Base-by-base conservation (phyloP, 73 alveolate species). In the Tetrahymena elliotti region DNA sequence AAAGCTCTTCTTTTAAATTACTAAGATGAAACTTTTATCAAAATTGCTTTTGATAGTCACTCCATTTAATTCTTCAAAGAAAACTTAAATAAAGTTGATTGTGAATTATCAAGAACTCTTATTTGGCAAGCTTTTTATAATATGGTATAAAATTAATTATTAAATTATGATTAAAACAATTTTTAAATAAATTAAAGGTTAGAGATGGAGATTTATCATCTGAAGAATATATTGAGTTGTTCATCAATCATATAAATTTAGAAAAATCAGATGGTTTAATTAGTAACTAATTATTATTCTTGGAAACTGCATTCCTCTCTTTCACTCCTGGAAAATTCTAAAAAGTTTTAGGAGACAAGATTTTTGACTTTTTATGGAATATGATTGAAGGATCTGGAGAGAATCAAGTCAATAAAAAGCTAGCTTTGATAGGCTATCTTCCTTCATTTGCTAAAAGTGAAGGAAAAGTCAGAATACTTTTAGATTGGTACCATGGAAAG, bases 151-250 rank as follows among this genome's bases (percentile, higher is more conserved):
- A 68, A 0, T 18, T 6, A 18, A 52, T 24, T 10, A 68, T 18
- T 12, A 6, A 18, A 27, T 68, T 68, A 4, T 68, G 24, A 0
- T 68, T 3, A 27, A 68, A 4, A 4, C 3, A 0, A 0, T 10
- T 68, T 18, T 24, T 24, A 7, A 52, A 27, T 10, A 68, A n/a
- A 27, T 68, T n/a, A n/a, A n/a, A 68, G 88, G 96, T 94, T 15
- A 94, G 96, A 88, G 96, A 94, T 92, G 96, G 96, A 16, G 93
- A 94, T 35, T 38, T 94, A 18, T 31, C 84, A 34, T 94, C 96
- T 83, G 96, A 94, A 35, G 95, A 94, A 12, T 94, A 94, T 35
- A 88, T 84, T 33, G 95, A 94, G 18, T 39, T 94, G 11, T 24
- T 94, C 7, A 35, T 94, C 15, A 93, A 53, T 33, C 52, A 39